A percentile compares a stretch with the other conserved stretches of the same genome.
phyloP scores from a whole-genome alignment of 768 basidiomycete species.

The Tylopilus vinaceipallidus region DNA sequence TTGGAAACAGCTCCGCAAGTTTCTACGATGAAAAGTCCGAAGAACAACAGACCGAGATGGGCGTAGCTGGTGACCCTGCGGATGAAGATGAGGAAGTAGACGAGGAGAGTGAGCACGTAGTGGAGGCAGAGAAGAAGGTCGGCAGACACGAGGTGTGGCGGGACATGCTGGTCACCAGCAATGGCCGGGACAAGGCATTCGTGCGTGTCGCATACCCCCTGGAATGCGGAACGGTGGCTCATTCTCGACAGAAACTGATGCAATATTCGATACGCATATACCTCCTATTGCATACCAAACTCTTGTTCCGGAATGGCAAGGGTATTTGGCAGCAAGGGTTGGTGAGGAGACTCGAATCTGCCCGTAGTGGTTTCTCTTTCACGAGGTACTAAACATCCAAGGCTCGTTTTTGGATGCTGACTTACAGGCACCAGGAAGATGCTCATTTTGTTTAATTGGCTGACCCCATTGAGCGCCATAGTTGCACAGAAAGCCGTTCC shows the following conservation, averaged over 20 bases:
- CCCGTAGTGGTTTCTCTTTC: constrained; percentile 63
- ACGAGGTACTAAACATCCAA: constrained; percentile 51
- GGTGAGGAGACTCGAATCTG: constrained; percentile 54
- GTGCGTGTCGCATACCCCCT: constrained; percentile 43
- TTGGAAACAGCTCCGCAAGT: constrained; percentile 14
- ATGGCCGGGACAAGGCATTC: constrained; percentile 82
- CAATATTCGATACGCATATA: constrained; percentile 80
- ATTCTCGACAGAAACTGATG: constrained; percentile 66
- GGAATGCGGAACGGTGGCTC: constrained; percentile 1
- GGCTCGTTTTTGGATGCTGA: not conserved
- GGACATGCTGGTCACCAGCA: constrained; percentile 74
- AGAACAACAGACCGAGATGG: constrained; percentile 25
- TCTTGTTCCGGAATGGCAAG: constrained; percentile 45
- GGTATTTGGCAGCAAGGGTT: constrained; percentile 56
- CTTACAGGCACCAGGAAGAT: constrained; percentile 54
- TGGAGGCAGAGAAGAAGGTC: constrained; percentile 47
- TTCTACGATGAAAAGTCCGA: constrained; percentile 47
- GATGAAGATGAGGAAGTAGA: constrained; percentile 44
- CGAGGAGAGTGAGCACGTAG: constrained; percentile 45
- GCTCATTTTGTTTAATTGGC: constrained; percentile 82
- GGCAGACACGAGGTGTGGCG: constrained; percentile 71
- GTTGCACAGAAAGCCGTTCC: constrained; percentile 68
- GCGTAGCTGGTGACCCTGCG: constrained; percentile 13
- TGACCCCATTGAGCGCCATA: constrained; percentile 69
- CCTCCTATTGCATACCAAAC: constrained; percentile 62